Conservation (phyloP, 495 filamentous ascomycete species). For the Trichoderma orchidacearum region DNA sequence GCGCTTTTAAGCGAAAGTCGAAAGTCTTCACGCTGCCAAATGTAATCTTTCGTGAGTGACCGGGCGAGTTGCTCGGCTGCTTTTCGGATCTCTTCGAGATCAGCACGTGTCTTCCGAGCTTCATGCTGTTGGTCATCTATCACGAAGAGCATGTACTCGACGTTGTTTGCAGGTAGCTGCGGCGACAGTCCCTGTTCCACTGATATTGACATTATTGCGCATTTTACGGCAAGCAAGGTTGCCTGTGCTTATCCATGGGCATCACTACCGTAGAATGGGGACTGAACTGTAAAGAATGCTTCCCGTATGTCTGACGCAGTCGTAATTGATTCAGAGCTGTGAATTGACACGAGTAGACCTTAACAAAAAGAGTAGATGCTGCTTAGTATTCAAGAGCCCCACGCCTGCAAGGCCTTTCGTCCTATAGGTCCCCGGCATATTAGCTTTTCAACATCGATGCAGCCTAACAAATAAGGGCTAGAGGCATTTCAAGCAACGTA, state of each 20-base stretch:
- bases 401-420: no score
- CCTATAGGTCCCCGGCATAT: no score
- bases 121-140: conserved; percentile 40
- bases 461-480: no score
- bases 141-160: conserved; percentile 74
- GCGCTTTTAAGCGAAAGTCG: conserved; percentile 40
- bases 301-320: no score
- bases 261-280: neutral
- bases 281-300: no score
- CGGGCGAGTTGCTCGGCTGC: conserved; percentile 48
- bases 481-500: no score
- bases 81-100: conserved; percentile 58
- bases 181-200: neutral
- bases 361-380: no score
- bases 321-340: neutral
- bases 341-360: no score
- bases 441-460: no score
- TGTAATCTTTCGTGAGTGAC: conserved; percentile 62
- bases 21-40: conserved; percentile 87
- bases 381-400: no score
- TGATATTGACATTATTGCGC: neutral
- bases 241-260: neutral
- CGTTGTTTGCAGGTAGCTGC: conserved; percentile 68
- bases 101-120: conserved; percentile 29
- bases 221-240: conserved; percentile 26